Evolutionary conservation across 352 stramenopile species (phyloP).

Genomic region (Globisporangium recalcitrans): DNA sequence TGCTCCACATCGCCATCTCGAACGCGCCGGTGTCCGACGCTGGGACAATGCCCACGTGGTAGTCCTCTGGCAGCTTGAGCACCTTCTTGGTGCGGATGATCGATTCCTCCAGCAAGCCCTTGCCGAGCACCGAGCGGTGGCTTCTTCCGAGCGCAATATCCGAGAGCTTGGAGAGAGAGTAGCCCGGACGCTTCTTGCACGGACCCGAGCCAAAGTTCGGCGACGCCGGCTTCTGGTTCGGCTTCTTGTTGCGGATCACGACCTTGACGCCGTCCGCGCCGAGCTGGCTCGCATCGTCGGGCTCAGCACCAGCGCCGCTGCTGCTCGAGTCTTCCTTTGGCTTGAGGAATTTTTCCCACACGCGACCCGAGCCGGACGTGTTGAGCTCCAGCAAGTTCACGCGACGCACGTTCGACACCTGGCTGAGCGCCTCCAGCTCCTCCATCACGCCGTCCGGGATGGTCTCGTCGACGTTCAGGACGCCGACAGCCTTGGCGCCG

Average conservation of each 20-base stretch:
- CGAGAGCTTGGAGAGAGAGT: slow-evolving; percentile 87
- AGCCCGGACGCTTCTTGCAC: slow-evolving; percentile 98
- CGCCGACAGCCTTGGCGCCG: slow-evolving; percentile 69
- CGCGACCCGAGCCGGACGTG: slow-evolving; percentile 32
- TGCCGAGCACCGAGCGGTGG: slow-evolving; percentile 97
- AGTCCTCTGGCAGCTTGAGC: slow-evolving; percentile 93
- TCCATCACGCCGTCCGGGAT: slow-evolving; percentile 84
- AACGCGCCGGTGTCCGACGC: slow-evolving; percentile 98
- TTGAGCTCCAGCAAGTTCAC: slow-evolving; percentile 82
- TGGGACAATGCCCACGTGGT: slow-evolving; percentile 95
- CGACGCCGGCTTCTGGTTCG: slow-evolving; percentile 65
- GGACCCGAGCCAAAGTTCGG: slow-evolving; percentile 97
- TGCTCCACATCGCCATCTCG: slow-evolving; percentile 99
- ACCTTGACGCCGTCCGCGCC: slow-evolving; percentile 27
- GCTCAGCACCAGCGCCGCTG: neutral
- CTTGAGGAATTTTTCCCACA: slow-evolving; percentile 64
- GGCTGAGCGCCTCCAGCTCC: slow-evolving; percentile 61
- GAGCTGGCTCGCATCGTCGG: slow-evolving; percentile 1
- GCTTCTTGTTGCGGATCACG: slow-evolving; percentile 64
- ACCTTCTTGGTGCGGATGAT: slow-evolving; percentile 95
- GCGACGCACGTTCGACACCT: slow-evolving; percentile 82
- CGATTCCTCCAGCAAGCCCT: slow-evolving; percentile 92
- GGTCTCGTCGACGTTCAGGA: slow-evolving; percentile 88
- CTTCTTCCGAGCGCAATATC: slow-evolving; percentile 90
- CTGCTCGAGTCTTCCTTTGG: slow-evolving; percentile 27